Conservation (phyloP, 305 asterid genomes). For the Lippia alba region DNA sequence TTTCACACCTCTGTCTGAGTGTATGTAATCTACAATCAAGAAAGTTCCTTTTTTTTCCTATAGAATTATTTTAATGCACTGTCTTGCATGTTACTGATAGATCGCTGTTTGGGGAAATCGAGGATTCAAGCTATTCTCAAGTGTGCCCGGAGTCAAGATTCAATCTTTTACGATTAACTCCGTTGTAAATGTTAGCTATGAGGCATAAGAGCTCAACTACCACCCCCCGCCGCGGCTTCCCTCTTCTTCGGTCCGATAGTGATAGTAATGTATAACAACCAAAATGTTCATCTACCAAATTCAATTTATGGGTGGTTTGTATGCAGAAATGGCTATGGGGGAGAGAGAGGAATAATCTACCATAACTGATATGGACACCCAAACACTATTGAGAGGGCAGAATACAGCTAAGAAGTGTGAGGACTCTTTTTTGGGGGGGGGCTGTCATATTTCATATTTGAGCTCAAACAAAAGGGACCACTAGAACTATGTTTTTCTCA, state of each 20-base stretch:
- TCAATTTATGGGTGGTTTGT: neutral
- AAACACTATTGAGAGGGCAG: neutral
- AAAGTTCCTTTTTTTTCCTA: no score
- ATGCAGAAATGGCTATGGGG: neutral
- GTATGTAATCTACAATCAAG: no score
- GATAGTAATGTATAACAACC: neutral
- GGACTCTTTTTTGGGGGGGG: no score
- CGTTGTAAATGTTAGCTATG: neutral
- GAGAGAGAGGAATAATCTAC: neutral
- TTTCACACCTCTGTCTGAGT: no score
- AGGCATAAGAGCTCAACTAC: constrained; percentile 15
- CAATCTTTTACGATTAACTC: no score
- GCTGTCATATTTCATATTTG: no score
- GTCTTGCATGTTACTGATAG: no score
- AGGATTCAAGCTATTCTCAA: no score
- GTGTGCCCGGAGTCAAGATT: no score
- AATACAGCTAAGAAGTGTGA: neutral
- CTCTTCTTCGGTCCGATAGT: neutral
- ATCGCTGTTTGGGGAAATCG: no score
- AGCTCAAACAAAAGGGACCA: neutral
- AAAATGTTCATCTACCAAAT: neutral
- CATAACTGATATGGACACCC: neutral
- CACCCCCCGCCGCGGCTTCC: constrained; percentile 9
- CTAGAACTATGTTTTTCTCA: neutral
- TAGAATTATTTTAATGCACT: no score